Evolutionary conservation across 1,284 basidiomycete genomes (phyloP), one percentile per base, ranked within the genome.

Genomic region (Ustilago hordei): DNA sequence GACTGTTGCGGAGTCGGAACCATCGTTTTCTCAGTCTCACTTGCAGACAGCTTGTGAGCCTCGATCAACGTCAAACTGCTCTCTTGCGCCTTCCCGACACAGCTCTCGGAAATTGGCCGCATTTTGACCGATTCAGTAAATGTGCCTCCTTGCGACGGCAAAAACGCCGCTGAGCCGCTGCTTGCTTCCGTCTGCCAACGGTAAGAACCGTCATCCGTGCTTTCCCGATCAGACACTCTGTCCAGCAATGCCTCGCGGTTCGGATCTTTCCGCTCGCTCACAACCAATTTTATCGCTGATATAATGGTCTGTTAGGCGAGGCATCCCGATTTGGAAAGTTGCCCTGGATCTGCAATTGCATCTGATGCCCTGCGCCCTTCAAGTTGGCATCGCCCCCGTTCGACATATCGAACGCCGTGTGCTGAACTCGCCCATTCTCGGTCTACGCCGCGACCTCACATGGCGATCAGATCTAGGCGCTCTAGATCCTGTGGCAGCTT

Each of bases 261-360:
- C 39, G 55, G 55, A 57, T 0, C 55, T 57, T 45, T 57, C 55
- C 55, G 55, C 39, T 43, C 55, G 36, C 52, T 32, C 13, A 8
- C 12, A 32, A 15, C 36, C 17, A 17, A 12, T 5, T 36, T 4
- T 17, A 41, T 41, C 2, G 15, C 11, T 41, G 39, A 41, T 53
- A 5, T 53, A 15, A 13, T 13, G 28, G 17, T 32, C 28, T 17
- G 13, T 41, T 41, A 17, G 17, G 39, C 7, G 13, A 7, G 7
- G 11, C 39, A 6, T 35, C 35, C 52, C 52, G 35, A 23, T 54
- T n/a, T 36, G 34, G 52, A 54, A 32, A 13, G 28, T 32, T 13
- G 15, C 11, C 28, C 28, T 13, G 19, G n/a, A 19, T 45, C 23
- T 19, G 43, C 43, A 45, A 11, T 19, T n/a, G 43, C 43, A 45